Evolutionary conservation across 176 grass and related monocot species (phyloP).

Genomic region (Eragrostis curvula): DNA sequence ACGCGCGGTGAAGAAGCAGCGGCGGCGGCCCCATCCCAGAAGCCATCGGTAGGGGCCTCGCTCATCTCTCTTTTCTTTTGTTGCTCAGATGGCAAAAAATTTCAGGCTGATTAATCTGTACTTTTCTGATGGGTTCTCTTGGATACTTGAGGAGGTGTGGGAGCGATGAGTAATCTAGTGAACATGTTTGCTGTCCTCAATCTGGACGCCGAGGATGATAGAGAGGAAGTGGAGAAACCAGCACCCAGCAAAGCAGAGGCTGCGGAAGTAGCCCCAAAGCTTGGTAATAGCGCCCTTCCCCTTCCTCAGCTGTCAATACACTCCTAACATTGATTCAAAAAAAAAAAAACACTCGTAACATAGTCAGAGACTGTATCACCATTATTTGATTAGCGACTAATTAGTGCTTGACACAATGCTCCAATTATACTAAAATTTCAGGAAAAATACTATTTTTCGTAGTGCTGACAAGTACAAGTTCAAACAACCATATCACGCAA

Average conservation of each 20-base stretch:
- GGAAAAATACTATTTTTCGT: constrained; percentile 6
- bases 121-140: not conserved
- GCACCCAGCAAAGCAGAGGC: constrained; percentile 29
- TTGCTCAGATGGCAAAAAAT: not conserved
- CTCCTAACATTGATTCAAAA: not conserved
- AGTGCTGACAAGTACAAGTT: not conserved
- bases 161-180: constrained; percentile 46
- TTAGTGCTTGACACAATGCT: not conserved
- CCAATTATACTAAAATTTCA: not conserved
- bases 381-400: not conserved
- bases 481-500: not conserved
- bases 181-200: constrained; percentile 60
- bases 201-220: constrained; percentile 62
- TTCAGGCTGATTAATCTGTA: not conserved
- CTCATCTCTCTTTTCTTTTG: not conserved
- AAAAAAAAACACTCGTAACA: not conserved
- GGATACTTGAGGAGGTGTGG: not conserved
- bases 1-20: not conserved
- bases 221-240: constrained; percentile 36
- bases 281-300: constrained; percentile 26
- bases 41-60: not conserved
- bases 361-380: not conserved
- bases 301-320: not conserved
- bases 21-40: not conserved
- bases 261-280: not conserved